Evolutionary conservation across 208 protist species (phyloP), one percentile per base, ranked within the genome.

Genomic region (Leishmania major): DNA sequence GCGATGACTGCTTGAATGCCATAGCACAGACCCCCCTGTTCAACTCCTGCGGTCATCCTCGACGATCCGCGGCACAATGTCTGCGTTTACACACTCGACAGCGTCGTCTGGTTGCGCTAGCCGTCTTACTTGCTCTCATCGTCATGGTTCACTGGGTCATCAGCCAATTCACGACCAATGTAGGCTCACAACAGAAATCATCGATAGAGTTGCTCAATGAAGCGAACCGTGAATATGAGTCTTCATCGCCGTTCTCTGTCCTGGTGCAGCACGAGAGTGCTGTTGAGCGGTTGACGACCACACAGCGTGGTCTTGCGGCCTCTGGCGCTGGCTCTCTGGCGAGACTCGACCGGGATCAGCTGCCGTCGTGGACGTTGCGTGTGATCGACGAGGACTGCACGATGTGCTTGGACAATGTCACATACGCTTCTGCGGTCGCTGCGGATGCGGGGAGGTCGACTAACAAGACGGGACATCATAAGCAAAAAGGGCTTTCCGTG

Each of bases 311-410:
- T 13, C n/a, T n/a, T 7, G n/a, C 31, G 0, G 19, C 11, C 28
- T 1, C 62, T 37, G 1, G 0, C 0, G 0, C n/a, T 5, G 31
- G 1, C 62, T 11, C 11, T 25, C 2, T 15, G n/a, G 3, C 19
- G n/a, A 28, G 45, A 5, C 17, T 75, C 0, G 0, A 13, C 22
- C 40, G 5, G 2, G 25, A 31, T 25, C 70, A 75, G 70, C 70
- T 75, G 45, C 70, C 70, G 0, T 75, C 70, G 13, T 75, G 70
- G 70, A 75, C 70, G 28, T 7, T 59, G 17, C 53, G 59, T 49
- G 80, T 70, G 35, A 73, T 74, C 22, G 57, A 78, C 35, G 57
- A 71, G 51, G 1, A 19, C 51, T 75, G 78, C 69, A 31, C 66
- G 17, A 53, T n/a, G 67, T 81, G 64, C 51, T 70, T 76, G 11